phyloP scores from a whole-genome alignment of 2,329 filamentous ascomycete species.

The Beauveria brongniartii region DNA sequence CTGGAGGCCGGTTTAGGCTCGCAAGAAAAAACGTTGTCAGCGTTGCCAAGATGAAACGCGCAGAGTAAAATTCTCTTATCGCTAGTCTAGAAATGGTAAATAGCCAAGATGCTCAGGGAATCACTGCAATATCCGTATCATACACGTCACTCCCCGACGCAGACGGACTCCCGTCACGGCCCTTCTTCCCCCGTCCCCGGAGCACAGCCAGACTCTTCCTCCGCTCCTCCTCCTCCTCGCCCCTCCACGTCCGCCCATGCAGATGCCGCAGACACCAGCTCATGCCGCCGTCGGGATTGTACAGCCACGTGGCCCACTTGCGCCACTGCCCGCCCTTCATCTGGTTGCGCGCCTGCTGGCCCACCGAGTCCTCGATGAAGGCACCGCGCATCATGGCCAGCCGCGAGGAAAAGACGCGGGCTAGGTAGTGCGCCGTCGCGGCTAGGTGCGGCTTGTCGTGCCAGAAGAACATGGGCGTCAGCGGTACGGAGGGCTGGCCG shows the following conservation, averaged over 20 bases:
- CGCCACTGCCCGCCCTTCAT: conserved; percentile 47
- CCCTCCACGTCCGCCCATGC: conserved; percentile 39
- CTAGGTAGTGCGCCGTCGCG: conserved; percentile 39
- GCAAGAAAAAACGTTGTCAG: too few relatives aligned
- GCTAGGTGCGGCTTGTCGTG: conserved; percentile 50
- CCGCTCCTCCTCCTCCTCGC: conserved; percentile 8
- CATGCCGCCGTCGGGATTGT: conserved; percentile 40
- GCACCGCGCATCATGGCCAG: conserved; percentile 42
- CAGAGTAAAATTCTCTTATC: too few relatives aligned
- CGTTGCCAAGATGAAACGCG: too few relatives aligned
- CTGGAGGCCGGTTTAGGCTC: not conserved
- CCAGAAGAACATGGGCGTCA: conserved; percentile 52
- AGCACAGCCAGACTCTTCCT: not conserved
- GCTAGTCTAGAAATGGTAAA: too few relatives aligned
- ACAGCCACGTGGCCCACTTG: conserved; percentile 49
- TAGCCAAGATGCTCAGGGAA: not conserved
- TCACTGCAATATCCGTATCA: not conserved
- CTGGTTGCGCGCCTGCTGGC: conserved; percentile 44
- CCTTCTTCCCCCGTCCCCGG: not conserved
- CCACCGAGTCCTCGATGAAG: conserved; percentile 50
- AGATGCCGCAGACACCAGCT: conserved; percentile 41
- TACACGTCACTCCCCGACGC: not conserved
- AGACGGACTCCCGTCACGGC: not conserved
- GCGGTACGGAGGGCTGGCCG: conserved; percentile 25
- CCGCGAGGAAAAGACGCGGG: conserved; percentile 39